A percentile compares a stretch with the other conserved stretches of the same genome.
Conservation (phyloP, 2,329 filamentous ascomycete species). For the Fusarium liriodendri region DNA sequence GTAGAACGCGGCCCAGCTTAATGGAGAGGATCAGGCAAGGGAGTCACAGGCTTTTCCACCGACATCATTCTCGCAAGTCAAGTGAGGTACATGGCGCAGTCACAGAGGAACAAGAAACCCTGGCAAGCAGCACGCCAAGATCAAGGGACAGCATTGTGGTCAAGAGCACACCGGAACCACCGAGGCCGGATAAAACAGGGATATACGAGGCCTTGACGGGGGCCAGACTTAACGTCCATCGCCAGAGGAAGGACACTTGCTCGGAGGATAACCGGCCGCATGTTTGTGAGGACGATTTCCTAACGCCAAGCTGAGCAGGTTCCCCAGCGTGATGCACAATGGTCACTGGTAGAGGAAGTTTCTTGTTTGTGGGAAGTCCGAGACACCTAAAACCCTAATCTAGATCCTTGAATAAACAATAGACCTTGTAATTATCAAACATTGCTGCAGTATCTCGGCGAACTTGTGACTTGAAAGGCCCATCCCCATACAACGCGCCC, state of each 20-base stretch:
- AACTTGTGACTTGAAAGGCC: neutral
- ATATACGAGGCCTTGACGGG: slow-evolving; percentile 43
- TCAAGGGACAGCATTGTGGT: slow-evolving; percentile 39
- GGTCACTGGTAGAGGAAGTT: neutral
- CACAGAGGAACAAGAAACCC: neutral
- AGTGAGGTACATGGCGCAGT: slow-evolving; percentile 7
- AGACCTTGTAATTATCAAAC: neutral
- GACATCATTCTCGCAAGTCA: slow-evolving; percentile 31
- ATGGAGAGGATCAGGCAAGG: slow-evolving; percentile 45
- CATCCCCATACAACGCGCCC: neutral
- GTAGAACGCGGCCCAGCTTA: slow-evolving; percentile 39
- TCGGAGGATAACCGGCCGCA: slow-evolving; percentile 50
- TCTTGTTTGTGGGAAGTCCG: neutral
- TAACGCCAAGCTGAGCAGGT: slow-evolving; percentile 12
- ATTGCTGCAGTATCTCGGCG: neutral
- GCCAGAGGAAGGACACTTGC: slow-evolving; percentile 38
- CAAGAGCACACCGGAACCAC: slow-evolving; percentile 29
- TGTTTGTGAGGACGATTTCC: slow-evolving; percentile 43
- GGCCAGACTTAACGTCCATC: slow-evolving; percentile 19
- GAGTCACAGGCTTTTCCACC: slow-evolving; percentile 40
- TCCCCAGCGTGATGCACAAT: slow-evolving; percentile 11
- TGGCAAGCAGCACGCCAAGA: neutral
- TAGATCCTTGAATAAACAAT: neutral
- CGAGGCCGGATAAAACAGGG: slow-evolving; percentile 26
- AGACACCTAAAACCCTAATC: slow-evolving; percentile 5